These are phyloP conservation scores for Sporothrix dimorphospora DNA, from an alignment of 2,329 filamentous ascomycete genomes.

Conservation along the genomic window DNA sequence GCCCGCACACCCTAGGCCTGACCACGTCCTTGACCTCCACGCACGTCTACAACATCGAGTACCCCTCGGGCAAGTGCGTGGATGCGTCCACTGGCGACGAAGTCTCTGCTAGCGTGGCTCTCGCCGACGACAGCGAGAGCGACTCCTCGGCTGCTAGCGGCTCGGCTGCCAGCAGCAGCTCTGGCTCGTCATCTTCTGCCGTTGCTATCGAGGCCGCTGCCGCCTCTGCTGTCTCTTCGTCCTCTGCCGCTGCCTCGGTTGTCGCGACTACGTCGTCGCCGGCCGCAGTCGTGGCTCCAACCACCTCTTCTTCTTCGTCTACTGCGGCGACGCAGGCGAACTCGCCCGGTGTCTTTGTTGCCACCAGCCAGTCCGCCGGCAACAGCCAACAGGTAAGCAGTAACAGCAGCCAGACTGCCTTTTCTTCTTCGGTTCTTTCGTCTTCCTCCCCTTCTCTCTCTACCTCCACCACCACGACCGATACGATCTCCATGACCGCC, in stretches of 20 bases:
- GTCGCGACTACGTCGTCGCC: background rate
- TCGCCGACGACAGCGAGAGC: background rate
- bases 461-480: conserved; percentile 10
- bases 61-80: conserved; percentile 51
- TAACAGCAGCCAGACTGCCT: conserved; percentile 25
- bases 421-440: conserved; percentile 15
- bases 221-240: background rate
- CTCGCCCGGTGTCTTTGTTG: conserved; percentile 31
- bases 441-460: conserved; percentile 2
- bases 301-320: conserved; percentile 21
- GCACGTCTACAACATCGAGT: conserved; percentile 56
- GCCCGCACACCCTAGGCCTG: conserved; percentile 51
- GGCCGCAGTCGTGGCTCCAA: background rate
- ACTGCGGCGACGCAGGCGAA: background rate
- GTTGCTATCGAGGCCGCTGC: background rate
- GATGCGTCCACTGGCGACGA: conserved; percentile 40
- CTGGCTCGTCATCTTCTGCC: conserved; percentile 10
- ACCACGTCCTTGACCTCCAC: conserved; percentile 42
- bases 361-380: conserved; percentile 24
- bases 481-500: conserved; percentile 21
- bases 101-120: conserved; percentile 25
- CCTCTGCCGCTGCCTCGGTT: background rate
- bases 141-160: conserved; percentile 8
- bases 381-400: conserved; percentile 26
- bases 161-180: background rate